Evolutionary conservation across 768 basidiomycete species (phyloP).

Genomic region (Termitomyces sp.): DNA sequence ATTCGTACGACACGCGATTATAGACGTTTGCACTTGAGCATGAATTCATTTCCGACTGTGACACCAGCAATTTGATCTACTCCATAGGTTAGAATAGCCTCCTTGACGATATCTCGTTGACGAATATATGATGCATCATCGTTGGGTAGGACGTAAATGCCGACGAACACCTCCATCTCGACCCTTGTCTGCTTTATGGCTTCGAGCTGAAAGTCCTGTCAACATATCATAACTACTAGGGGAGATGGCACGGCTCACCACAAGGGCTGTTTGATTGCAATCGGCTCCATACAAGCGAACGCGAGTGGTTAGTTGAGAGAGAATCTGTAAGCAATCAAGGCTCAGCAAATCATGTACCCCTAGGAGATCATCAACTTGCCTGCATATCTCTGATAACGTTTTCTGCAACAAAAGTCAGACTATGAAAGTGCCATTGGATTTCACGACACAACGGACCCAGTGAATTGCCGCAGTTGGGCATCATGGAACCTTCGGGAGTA

Average conservation of each 20-base stretch:
- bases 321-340: conserved; percentile 40
- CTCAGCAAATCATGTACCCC: not conserved
- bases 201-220: conserved; percentile 52
- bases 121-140: conserved; percentile 60
- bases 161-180: conserved; percentile 76
- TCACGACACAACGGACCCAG: conserved; percentile 26
- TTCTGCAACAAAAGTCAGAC: conserved; percentile 28
- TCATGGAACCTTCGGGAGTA: conserved; percentile 67
- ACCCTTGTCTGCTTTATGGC: conserved; percentile 89
- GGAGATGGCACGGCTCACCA: conserved; percentile 38
- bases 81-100: conserved; percentile 76
- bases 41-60: conserved; percentile 91
- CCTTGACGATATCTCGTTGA: conserved; percentile 63
- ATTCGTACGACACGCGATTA: not conserved
- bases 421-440: not conserved
- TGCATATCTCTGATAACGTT: conserved; percentile 69
- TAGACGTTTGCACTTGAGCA: conserved; percentile 55
- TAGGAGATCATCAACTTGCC: conserved; percentile 30
- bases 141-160: conserved; percentile 60
- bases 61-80: conserved; percentile 71
- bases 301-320: conserved; percentile 81
- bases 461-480: conserved; percentile 63
- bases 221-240: not conserved
- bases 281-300: conserved; percentile 85
- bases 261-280: conserved; percentile 78